Evolutionary conservation across 1,139 yeast genomes (phyloP), one percentile per base, ranked within the genome.

Genomic region (Geotrichum restrictum): DNA sequence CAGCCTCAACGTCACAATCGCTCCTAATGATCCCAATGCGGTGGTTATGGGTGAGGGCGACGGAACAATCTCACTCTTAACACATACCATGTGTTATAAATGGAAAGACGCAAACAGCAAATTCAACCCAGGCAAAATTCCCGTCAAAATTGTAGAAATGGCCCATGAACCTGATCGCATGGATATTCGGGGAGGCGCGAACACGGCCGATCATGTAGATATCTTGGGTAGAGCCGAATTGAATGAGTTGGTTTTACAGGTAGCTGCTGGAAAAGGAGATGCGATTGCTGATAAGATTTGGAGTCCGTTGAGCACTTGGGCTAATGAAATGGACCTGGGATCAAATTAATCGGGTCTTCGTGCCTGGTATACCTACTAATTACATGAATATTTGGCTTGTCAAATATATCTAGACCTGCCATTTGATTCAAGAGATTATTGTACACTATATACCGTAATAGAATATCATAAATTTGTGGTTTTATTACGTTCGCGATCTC

Each of bases 191-290:
- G 98, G 98, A 16, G 98, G 98, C 2, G 95, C 97, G 16, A 87
- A 87, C 65, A 93, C 98, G 1, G 97, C 98, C 0, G 98, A 93
- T 63, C 98, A 93, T 69, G 98, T 93, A 21, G 98, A 94, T 67
- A 89, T 93, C 53, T 74, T 93, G 48, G 98, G 98, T 1, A 82
- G 96, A 57, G 89, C 97, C 0, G 96, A 85, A 65, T 74, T 93
- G 66, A 93, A 93, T 66, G 97, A 93, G 64, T 73, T 91, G 62
- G 75, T 93, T 5, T 74, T 93, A 55, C 79, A 80, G 57, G 91
- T 93, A 19, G 97, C 91, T 2, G 77, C 88, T 44, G 98, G 98
- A 0, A 67, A 75, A 47, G 95, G 94, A 4, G 81, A 80, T 47
- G 68, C 73, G 18, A 86, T 93, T 54, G 73, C 79, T 47, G 83